Evolutionary conservation across 225 moss, liverwort and hornwort genomes (phyloP).

Genomic region (Asterella californica): DNA sequence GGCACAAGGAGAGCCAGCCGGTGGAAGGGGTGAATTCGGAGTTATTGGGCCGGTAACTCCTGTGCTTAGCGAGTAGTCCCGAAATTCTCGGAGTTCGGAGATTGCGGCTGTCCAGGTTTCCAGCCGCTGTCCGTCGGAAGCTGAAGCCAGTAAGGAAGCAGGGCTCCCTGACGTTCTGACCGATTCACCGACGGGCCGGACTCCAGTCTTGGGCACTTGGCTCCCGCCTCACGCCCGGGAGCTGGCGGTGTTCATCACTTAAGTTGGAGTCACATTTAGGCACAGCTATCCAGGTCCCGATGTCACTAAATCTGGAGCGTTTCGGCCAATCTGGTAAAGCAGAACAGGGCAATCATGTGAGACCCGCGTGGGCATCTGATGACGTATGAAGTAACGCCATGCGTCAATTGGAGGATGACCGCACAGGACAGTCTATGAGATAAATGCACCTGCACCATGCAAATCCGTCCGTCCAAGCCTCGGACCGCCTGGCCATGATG

Average conservation of each 20-base stretch:
- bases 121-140: constrained; percentile 6
- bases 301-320: neutral
- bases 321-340: neutral
- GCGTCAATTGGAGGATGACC: neutral
- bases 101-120: constrained; percentile 12
- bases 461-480: neutral
- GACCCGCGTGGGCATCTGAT: constrained; percentile 6
- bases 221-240: too few relatives aligned
- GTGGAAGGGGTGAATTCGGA: neutral
- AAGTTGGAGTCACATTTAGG: too few relatives aligned
- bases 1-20: neutral
- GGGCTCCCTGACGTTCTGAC: neutral
- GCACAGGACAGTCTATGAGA: neutral
- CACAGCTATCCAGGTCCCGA: neutral
- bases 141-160: constrained; percentile 6
- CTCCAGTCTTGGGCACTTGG: too few relatives aligned
- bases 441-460: neutral
- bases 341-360: neutral
- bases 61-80: constrained; percentile 1
- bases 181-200: too few relatives aligned
- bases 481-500: neutral
- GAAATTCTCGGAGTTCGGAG: constrained; percentile 9
- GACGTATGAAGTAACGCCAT: neutral
- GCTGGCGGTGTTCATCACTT: too few relatives aligned
- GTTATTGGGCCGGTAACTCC: neutral